These are phyloP conservation scores for Lactarius deliciosus DNA, from an alignment of 768 basidiomycete species.

Conservation along the genomic window DNA sequence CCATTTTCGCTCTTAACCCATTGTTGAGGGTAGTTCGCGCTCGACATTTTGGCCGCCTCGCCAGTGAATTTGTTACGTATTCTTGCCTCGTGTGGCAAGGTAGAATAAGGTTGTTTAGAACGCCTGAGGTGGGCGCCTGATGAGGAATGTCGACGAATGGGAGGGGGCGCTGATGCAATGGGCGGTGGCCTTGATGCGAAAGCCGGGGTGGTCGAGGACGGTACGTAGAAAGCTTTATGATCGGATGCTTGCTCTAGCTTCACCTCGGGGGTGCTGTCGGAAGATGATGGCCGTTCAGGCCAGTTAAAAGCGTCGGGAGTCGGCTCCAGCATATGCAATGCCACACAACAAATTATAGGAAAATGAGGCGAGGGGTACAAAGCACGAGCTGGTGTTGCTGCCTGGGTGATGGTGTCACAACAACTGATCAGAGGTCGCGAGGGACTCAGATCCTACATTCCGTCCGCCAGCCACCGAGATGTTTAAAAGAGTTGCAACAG, in stretches of 20 bases:
- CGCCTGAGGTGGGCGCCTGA: constrained; percentile 21
- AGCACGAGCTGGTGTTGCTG: constrained; percentile 28
- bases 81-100: constrained; percentile 22
- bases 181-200: constrained; percentile 26
- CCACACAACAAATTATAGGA: constrained; percentile 30
- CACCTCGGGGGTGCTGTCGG: constrained; percentile 30
- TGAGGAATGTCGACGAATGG: constrained; percentile 25
- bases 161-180: constrained; percentile 12
- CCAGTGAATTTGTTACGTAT: constrained; percentile 24
- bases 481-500: constrained; percentile 33
- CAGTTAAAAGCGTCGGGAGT: constrained; percentile 37
- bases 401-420: constrained; percentile 33
- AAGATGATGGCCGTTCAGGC: constrained; percentile 30
- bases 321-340: constrained; percentile 34
- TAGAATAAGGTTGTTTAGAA: constrained; percentile 28
- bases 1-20: constrained; percentile 29
- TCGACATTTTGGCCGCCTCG: constrained; percentile 24
- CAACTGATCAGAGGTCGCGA: constrained; percentile 39
- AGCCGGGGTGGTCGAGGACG: constrained; percentile 37
- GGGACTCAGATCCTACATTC: constrained; percentile 34
- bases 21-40: constrained; percentile 25
- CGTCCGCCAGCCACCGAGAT: constrained; percentile 27
- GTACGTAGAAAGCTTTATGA: constrained; percentile 47
- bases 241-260: constrained; percentile 21
- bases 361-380: constrained; percentile 25